Evolutionary conservation across 2,329 filamentous ascomycete species (phyloP).

Genomic region (Periconia sp.): DNA sequence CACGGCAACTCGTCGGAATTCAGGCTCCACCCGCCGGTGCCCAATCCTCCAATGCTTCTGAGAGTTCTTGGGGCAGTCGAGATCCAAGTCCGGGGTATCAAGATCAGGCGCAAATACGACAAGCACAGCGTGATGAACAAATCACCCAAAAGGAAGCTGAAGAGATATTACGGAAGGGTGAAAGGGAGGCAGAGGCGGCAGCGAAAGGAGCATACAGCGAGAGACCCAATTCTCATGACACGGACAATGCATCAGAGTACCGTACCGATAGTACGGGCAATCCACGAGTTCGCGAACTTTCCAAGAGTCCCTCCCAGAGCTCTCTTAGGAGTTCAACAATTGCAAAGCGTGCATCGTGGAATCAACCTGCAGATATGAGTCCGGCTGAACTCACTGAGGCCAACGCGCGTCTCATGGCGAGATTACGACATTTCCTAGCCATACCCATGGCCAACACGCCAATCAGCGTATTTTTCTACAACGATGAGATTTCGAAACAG

Average conservation of each 20-base stretch:
- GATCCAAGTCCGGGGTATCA: slow-evolving; percentile 46
- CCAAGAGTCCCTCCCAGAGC: slow-evolving; percentile 26
- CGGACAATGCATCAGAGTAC: slow-evolving; percentile 44
- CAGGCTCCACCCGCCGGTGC: slow-evolving; percentile 61
- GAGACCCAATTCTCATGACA: slow-evolving; percentile 52
- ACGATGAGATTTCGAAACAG: slow-evolving; percentile 78
- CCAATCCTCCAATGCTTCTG: slow-evolving; percentile 42
- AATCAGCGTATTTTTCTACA: slow-evolving; percentile 94
- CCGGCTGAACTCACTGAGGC: slow-evolving; percentile 75
- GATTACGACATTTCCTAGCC: slow-evolving; percentile 86
- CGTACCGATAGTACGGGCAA: slow-evolving; percentile 33
- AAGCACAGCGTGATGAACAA: slow-evolving; percentile 61
- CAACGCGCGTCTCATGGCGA: slow-evolving; percentile 84
- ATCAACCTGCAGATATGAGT: slow-evolving; percentile 63
- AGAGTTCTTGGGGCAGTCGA: slow-evolving; percentile 46
- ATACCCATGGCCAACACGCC: slow-evolving; percentile 75
- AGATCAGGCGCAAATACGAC: slow-evolving; percentile 49
- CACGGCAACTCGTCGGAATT: slow-evolving; percentile 84
- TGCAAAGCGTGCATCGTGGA: slow-evolving; percentile 53
- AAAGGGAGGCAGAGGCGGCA: slow-evolving; percentile 70
- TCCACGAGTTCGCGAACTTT: slow-evolving; percentile 20
- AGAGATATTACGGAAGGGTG: slow-evolving; percentile 71
- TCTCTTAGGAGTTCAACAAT: slow-evolving; percentile 41
- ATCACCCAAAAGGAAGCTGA: slow-evolving; percentile 74
- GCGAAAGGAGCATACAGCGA: slow-evolving; percentile 75